Evolutionary conservation across 768 basidiomycete species (phyloP), one percentile per base, ranked within the genome.

Genomic region (Pholiota conissans): DNA sequence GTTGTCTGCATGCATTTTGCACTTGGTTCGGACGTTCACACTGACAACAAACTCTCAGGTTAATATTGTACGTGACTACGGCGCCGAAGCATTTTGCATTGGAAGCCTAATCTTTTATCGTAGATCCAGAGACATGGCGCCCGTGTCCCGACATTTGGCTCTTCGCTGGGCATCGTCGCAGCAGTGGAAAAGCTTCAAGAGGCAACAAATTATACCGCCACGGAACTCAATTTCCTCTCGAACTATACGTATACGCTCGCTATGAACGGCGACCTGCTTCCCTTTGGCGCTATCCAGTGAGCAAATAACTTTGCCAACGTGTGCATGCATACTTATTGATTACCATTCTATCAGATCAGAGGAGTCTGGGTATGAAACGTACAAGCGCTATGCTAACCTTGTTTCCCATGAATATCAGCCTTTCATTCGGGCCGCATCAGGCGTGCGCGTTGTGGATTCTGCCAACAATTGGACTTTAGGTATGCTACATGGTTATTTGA

Each of bases 91-190:
- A 27, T 3, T 10, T 11, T 6, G 3, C 5, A 5, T 4, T 20
- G 24, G 9, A 16, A 20, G 11, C 13, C 4, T 24, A n/a, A 45
- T 20, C 24, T 16, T 5, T 13, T 22, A 34, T 54, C 5, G 29
- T 55, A 93, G 91, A 74, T 95, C 8, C 87, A 93, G 71, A 78
- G 92, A 10, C 92, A 95, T 65, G 91, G 91, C 2, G 84, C 90
- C 0, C 83, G 92, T 29, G 93, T 79, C 63, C 92, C 92, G 0
- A 93, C 91, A 0, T 61, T 66, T 0, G 75, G 77, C 1, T 78
- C 82, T 10, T 67, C 77, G 1, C 61, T 64, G 9, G 55, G 59
- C 27, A 89, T 89, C 8, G 60, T 69, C 16, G 58, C 65, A 3
- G 78, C 86, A 0, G 63, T 94, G 8, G 57, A 66, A 5, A 89